phyloP scores from a whole-genome alignment of 1,284 basidiomycete species.

The Sanghuangporus weigelae region DNA sequence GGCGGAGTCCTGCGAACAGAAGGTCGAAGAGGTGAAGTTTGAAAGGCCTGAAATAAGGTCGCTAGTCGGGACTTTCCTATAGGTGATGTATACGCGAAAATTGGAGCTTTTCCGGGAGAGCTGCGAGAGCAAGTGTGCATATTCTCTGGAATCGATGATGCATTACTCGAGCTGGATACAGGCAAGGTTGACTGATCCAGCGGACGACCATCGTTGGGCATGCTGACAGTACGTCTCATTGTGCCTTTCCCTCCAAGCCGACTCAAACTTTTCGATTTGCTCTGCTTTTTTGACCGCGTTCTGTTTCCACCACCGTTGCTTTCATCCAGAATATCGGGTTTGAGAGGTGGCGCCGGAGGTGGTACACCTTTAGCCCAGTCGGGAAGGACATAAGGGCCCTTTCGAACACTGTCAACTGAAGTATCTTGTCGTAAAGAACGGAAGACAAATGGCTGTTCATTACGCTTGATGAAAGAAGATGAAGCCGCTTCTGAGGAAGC shows the following conservation, averaged over 20 bases:
- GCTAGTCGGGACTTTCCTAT: not conserved
- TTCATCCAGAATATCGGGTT: not conserved
- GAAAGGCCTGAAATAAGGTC: constrained; percentile 16
- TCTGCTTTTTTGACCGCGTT: constrained; percentile 2
- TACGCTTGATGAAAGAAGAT: not conserved
- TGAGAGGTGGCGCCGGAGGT: constrained; percentile 7
- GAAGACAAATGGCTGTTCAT: constrained; percentile 1
- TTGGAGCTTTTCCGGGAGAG: constrained; percentile 5
- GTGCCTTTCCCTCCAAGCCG: constrained; percentile 10
- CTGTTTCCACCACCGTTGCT: not conserved
- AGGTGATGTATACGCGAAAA: constrained; percentile 17
- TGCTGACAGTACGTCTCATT: not conserved
- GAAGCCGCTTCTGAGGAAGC: not conserved
- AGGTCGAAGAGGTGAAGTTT: constrained; percentile 14
- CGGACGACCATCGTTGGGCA: not conserved
- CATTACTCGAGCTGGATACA: not conserved
- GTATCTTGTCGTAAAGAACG: not conserved
- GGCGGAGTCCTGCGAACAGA: not conserved
- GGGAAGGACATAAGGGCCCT: constrained; percentile 16
- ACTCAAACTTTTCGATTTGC: constrained; percentile 12
- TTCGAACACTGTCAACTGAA: constrained; percentile 2
- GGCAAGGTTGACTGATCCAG: not conserved
- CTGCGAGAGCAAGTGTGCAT: not conserved
- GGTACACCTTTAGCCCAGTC: constrained; percentile 16
- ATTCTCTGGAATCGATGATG: not conserved